A percentile compares a stretch with the other conserved stretches of the same genome.
phyloP scores from a whole-genome alignment of 2,329 filamentous ascomycete genomes.

The Nectriaceae sp. region DNA sequence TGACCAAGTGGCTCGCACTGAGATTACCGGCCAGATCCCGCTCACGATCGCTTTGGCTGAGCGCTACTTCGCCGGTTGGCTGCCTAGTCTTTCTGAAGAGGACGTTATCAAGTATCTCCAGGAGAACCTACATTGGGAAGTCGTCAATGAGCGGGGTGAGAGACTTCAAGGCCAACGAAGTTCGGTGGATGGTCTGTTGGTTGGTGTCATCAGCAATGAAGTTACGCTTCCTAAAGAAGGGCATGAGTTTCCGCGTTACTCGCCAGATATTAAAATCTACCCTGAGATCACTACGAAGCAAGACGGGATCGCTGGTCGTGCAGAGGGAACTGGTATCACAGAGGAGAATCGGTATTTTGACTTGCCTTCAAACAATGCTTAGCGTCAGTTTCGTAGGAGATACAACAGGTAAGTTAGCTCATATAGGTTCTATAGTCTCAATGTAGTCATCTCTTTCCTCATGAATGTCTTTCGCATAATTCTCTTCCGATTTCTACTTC shows the following conservation, averaged over 20 bases:
- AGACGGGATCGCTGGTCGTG: background rate
- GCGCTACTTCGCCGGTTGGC: slow-evolving; percentile 7
- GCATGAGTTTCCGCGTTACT: background rate
- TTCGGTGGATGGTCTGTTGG: background rate
- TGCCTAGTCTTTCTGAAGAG: background rate
- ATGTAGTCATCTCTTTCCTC: too few relatives aligned
- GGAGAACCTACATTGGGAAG: background rate
- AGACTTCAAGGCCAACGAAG: background rate
- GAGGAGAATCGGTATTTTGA: slow-evolving; percentile 2
- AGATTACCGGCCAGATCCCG: slow-evolving; percentile 8
- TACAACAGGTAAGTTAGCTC: too few relatives aligned
- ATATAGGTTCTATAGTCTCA: too few relatives aligned
- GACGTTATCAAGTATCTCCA: background rate
- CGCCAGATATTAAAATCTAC: background rate
- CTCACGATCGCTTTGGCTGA: slow-evolving; percentile 9
- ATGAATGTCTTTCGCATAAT: too few relatives aligned
- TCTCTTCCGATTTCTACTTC: too few relatives aligned
- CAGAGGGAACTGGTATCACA: slow-evolving; percentile 1
- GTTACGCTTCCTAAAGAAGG: background rate
- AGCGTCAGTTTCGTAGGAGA: too few relatives aligned
- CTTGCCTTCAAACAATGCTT: too few relatives aligned
- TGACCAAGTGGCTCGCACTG: slow-evolving; percentile 1
- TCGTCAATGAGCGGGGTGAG: background rate
- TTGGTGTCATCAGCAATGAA: background rate
- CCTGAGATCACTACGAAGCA: slow-evolving; percentile 5